phyloP scores from a whole-genome alignment of 1,139 yeast species.

The Yamadazyma epiphylla region DNA sequence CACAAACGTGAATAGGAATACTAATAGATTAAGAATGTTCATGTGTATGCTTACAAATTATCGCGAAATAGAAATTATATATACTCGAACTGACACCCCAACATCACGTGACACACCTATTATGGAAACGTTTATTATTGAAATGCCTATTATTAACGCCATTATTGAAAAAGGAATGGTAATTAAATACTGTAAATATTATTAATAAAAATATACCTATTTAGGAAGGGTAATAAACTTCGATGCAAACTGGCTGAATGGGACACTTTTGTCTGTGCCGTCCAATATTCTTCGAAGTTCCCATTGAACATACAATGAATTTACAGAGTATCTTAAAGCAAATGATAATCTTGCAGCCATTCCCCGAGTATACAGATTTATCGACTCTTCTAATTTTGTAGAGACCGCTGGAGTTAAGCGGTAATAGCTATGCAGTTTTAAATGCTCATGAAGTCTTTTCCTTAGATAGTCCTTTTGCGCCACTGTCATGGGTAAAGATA shows the following conservation, averaged over 20 bases:
- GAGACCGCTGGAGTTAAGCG: slow-evolving; percentile 14
- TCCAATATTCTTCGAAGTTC: slow-evolving; percentile 27
- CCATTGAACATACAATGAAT: slow-evolving; percentile 26
- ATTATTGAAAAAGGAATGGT: too few species aligned
- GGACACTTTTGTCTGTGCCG: too few species aligned
- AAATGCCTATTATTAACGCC: slow-evolving; percentile 1
- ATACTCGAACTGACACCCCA: too few species aligned
- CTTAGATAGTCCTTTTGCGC: slow-evolving; percentile 17
- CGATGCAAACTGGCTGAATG: too few species aligned
- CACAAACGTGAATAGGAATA: neutral
- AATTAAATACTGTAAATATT: too few species aligned
- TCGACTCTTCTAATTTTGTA: slow-evolving; percentile 15
- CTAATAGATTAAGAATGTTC: too few species aligned
- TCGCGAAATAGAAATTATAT: neutral
- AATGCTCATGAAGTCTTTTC: slow-evolving; percentile 13
- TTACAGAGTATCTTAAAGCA: slow-evolving; percentile 30
- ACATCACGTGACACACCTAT: neutral
- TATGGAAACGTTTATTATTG: too few species aligned
- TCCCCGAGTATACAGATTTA: slow-evolving; percentile 22
- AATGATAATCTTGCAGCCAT: slow-evolving; percentile 46
- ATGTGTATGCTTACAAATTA: too few species aligned
- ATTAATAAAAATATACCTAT: neutral
- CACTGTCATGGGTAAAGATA: slow-evolving; percentile 6
- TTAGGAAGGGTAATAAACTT: neutral
- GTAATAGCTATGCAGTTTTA: slow-evolving; percentile 15